Percentiles rank a stretch among this genome's conserved stretches.
These are phyloP conservation scores for Bretschneidera sinensis DNA, from an alignment of 345 rosid species.

Conservation along the genomic window DNA sequence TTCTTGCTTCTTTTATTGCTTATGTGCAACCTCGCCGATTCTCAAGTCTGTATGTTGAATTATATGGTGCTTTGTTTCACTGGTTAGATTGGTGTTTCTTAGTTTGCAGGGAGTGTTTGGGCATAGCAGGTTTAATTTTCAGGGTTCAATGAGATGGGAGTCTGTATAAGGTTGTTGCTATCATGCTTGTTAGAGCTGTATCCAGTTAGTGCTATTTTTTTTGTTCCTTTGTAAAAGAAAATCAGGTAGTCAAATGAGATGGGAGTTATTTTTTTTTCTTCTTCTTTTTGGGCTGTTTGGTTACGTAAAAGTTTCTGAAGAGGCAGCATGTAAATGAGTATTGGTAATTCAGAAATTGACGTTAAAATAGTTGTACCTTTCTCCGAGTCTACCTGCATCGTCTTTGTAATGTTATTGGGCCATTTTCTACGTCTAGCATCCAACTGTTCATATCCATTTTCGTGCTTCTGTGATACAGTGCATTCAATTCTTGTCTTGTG, in stretches of 20 bases:
- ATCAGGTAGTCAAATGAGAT: constrained; percentile 22
- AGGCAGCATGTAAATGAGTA: constrained; percentile 19
- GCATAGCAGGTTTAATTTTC: constrained; percentile 9
- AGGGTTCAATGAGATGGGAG: constrained; percentile 21
- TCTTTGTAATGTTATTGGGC: too few relatives aligned
- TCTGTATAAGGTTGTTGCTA: constrained; percentile 24
- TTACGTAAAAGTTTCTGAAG: constrained; percentile 8
- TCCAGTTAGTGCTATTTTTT: constrained; percentile 10
- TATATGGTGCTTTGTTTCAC: background rate
- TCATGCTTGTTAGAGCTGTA: too few relatives aligned
- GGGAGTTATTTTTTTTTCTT: background rate
- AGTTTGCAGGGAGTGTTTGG: constrained; percentile 18
- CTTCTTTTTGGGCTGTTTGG: background rate
- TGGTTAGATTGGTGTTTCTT: constrained; percentile 11
- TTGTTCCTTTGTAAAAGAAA: constrained; percentile 26
- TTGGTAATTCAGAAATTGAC: background rate
- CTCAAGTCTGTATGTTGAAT: background rate
- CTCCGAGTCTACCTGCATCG: too few relatives aligned
- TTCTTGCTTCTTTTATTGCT: constrained; percentile 24
- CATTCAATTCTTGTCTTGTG: too few relatives aligned
- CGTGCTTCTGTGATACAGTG: too few relatives aligned
- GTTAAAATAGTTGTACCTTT: background rate
- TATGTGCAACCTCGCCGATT: constrained; percentile 3
- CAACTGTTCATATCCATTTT: too few relatives aligned
- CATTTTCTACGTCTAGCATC: too few relatives aligned